Base-by-base conservation (phyloP, 768 basidiomycete genomes). In the Strobilomyces dryophilus region DNA sequence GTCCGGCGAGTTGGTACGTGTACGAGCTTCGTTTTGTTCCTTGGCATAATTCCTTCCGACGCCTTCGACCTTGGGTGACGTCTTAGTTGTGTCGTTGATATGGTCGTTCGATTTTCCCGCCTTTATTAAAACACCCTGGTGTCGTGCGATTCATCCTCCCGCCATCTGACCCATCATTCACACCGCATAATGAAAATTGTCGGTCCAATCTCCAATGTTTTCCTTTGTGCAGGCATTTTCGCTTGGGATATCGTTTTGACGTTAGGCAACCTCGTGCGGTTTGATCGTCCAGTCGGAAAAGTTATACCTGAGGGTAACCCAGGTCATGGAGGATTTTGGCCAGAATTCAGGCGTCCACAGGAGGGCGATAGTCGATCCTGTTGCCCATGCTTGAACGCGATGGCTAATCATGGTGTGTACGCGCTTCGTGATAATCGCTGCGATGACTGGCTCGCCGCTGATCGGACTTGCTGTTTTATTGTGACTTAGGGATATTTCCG, bases 391-490 rank as follows among this genome's bases (percentile, higher is more conserved):
- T 68, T 90, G 58, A 90, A 92, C 57, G 83, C 86, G 0, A 72
- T 92, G 79, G 86, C 89, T 6, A 91, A 91, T 62, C 89, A 91
- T 58, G 89, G 88, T 88, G 37, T 24, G 68, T 52, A 36, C 26
- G n/a, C 76, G 77, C 52, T 79, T 71, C 63, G 73, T 75, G 4
- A 81, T 84, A 35, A 44, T 36, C 32, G 11, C 34, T 8, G 17
- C 3, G 9, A 15, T 17, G 40, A 36, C 7, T 11, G 1, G 18
- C 26, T 24, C 41, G 35, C 32, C 27, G 3, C 7, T 37, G 20
- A 20, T 21, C 31, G 17, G 26, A 11, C 26, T 18, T 42, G 5
- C 11, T 27, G 12, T 24, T n/a, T n/a, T 14, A 15, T 9, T 15
- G 18, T 8, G 31, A 31, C 14, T 11, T 42, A 72, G 71, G 71